Conservation (phyloP, 176 grass and related monocot genomes). For the Rhynchospora breviuscula region DNA sequence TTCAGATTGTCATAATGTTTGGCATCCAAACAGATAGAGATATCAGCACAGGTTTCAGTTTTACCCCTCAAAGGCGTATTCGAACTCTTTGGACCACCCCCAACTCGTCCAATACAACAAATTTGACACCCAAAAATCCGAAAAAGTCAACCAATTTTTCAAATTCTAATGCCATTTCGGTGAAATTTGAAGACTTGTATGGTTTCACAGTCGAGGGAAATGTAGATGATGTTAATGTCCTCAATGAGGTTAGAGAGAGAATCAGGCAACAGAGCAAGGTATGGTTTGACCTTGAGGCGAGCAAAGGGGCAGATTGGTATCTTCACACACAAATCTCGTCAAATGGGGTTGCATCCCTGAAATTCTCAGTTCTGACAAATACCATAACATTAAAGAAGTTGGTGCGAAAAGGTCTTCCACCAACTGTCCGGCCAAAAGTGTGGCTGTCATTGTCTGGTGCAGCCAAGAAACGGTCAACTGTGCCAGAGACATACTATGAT, state of each 20-base stretch:
- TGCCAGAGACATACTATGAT: constrained; percentile 92
- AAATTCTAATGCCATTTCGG: constrained; percentile 37
- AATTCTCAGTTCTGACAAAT: constrained; percentile 69
- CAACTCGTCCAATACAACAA: background rate
- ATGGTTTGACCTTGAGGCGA: constrained; percentile 83
- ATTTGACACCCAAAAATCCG: constrained; percentile 5
- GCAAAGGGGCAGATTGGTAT: constrained; percentile 91
- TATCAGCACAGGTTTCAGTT: constrained; percentile 17
- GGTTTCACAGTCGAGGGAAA: constrained; percentile 88
- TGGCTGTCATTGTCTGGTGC: constrained; percentile 87
- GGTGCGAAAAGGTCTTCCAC: constrained; percentile 77
- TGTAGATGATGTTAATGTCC: constrained; percentile 84
- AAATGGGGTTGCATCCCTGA: constrained; percentile 64
- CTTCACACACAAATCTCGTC: constrained; percentile 75
- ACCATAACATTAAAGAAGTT: constrained; percentile 66
- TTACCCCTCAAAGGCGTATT: constrained; percentile 13
- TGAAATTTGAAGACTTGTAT: constrained; percentile 84
- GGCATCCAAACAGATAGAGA: constrained; percentile 31
- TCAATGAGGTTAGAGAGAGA: constrained; percentile 93
- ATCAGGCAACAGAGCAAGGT: constrained; percentile 78
- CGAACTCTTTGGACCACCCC: constrained; percentile 22
- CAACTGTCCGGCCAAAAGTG: constrained; percentile 65
- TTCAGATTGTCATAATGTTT: constrained; percentile 29
- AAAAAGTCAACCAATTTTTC: constrained; percentile 22
- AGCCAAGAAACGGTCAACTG: constrained; percentile 80